Conservation (phyloP, 495 filamentous ascomycete species). For the Daldinia childiae region DNA sequence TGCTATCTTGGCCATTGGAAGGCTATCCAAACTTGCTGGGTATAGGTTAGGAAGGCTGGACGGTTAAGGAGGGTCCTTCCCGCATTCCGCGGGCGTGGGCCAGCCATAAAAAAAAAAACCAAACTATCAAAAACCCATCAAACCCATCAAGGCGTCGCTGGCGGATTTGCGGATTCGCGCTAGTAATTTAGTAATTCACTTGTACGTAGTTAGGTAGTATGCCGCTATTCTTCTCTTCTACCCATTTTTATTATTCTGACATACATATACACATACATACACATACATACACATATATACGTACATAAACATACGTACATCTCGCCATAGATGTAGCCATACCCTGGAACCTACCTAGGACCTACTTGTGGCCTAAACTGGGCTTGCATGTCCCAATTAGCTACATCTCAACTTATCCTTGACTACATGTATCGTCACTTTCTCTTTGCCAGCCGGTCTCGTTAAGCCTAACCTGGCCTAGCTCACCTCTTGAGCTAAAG, state of each 20-base stretch:
- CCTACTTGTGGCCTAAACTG: background rate
- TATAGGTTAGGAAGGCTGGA: constrained; percentile 14
- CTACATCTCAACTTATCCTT: constrained; percentile 1
- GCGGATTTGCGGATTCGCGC: constrained; percentile 36
- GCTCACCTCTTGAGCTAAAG: constrained; percentile 31
- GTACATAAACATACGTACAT: constrained; percentile 22
- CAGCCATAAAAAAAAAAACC: constrained; percentile 23
- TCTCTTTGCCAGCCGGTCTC: constrained; percentile 23
- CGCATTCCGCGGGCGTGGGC: constrained; percentile 43
- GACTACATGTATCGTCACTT: constrained; percentile 6
- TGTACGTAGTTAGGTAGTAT: constrained; percentile 11
- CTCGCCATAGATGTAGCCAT: constrained; percentile 1
- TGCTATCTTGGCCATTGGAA: constrained; percentile 11
- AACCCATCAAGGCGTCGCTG: constrained; percentile 15
- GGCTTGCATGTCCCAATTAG: constrained; percentile 16
- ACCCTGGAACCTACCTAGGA: background rate
- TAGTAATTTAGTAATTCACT: constrained; percentile 16
- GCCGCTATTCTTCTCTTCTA: constrained; percentile 36
- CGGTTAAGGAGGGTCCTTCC: constrained; percentile 43
- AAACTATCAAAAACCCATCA: background rate
- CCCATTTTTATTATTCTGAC: constrained; percentile 7
- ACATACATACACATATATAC: constrained; percentile 8
- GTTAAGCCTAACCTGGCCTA: constrained; percentile 34
- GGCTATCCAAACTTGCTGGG: background rate
- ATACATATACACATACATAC: constrained; percentile 10